A percentile compares a stretch with the other conserved stretches of the same genome.
Conservation (phyloP, 225 moss, liverwort and hornwort species). For the Rhytidiadelphus loreus region DNA sequence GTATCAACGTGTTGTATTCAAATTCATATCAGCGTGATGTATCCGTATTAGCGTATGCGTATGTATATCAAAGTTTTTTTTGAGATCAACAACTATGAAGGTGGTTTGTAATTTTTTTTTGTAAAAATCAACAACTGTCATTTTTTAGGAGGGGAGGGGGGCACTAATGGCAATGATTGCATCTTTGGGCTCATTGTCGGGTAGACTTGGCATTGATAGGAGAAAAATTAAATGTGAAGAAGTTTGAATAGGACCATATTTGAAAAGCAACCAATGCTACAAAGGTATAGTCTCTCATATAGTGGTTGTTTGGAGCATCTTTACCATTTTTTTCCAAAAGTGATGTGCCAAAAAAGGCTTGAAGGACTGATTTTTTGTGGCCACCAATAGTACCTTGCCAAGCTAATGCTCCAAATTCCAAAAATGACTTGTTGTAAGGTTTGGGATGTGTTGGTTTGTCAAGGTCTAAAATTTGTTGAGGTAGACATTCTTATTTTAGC, state of each 20-base stretch:
- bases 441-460: background rate
- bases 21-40: too few relatives aligned
- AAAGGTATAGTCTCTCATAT: background rate
- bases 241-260: background rate
- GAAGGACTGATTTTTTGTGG: background rate
- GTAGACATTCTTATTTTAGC: fast-evolving
- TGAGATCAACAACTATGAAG: too few relatives aligned
- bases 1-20: too few relatives aligned
- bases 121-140: too few relatives aligned
- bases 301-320: background rate
- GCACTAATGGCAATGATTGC: too few relatives aligned
- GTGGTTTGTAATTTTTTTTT: too few relatives aligned
- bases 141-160: too few relatives aligned
- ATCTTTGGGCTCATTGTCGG: too few relatives aligned
- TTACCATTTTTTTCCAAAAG: fast-evolving
- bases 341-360: background rate
- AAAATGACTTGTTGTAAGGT: background rate
- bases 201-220: background rate
- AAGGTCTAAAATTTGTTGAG: background rate
- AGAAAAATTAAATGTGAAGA: background rate
- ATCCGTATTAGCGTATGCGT: too few relatives aligned
- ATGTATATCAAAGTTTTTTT: too few relatives aligned
- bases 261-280: background rate
- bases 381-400: fast-evolving
- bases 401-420: fast-evolving